Percentiles rank a stretch among this genome's conserved stretches.
These are phyloP conservation scores for Rhizophagus prolifer DNA, from an alignment of 192 early-diverging fungal genomes.

Conservation along the genomic window DNA sequence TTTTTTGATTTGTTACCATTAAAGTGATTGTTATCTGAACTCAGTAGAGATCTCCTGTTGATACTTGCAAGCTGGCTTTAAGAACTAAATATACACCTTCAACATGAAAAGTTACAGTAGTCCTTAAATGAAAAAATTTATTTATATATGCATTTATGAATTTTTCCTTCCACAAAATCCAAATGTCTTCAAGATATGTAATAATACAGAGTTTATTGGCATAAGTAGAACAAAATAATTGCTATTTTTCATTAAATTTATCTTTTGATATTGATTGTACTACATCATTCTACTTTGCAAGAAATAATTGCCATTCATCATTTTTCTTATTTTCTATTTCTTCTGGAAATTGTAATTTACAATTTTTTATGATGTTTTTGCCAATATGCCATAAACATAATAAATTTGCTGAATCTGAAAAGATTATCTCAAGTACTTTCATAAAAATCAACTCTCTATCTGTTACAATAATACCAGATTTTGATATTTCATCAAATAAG, in stretches of 20 bases:
- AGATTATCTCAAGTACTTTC: neutral
- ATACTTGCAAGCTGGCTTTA: neutral
- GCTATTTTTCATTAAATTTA: constrained; percentile 3
- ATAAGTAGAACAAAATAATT: neutral
- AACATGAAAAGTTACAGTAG: neutral
- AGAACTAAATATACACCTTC: neutral
- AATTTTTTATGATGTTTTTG: neutral
- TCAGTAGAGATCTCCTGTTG: neutral
- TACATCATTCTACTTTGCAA: neutral
- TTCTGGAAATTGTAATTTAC: neutral
- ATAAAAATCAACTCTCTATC: neutral
- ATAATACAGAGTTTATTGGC: neutral
- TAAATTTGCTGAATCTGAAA: constrained; percentile 13
- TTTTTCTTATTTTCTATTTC: neutral
- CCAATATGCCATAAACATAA: neutral
- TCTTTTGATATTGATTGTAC: neutral
- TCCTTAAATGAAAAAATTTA: neutral
- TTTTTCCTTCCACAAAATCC: neutral
- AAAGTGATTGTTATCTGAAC: neutral
- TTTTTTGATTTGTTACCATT: constrained; percentile 1
- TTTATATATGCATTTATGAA: neutral
- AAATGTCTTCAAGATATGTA: neutral
- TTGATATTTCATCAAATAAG: neutral
- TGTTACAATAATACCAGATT: neutral
- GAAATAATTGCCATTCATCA: neutral